Evolutionary conservation across 306 rosid species (phyloP), one percentile per base, ranked within the genome.

Genomic region (Morella rubra): DNA sequence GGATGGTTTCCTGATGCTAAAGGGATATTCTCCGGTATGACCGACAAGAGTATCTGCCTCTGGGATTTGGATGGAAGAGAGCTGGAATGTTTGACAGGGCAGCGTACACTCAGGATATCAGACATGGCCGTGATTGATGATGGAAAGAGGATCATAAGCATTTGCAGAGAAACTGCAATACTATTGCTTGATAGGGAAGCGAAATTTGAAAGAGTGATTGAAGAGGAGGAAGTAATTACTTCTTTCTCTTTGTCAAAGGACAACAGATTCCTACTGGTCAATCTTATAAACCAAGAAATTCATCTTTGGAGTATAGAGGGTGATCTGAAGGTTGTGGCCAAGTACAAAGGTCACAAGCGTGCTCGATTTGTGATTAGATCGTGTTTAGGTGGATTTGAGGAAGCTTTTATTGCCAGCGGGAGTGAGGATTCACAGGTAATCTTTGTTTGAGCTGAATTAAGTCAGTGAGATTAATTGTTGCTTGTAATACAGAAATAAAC

Each of bases 341-440:
- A 88, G 87, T 96, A 87, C 86, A 88, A 60, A 85, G 96, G 99
- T 86, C 99, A 92, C 78, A 87, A 81, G 64, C 97, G 96, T 44
- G 1, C 85, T 69, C 90, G 99, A 42, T 96, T 89, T 84, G 41
- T 96, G 73, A 90, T 96, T 80, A 87, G 97, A 82, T 92, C 99
- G 54, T 96, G 99, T 86, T 96, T 96, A 67, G 99, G 99, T 69
- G 99, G 99, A 76, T 86, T 87, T 22, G 83, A 91, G 69, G 90
- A 96, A 88, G 85, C 91, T 78, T 96, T 96, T 77, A 80, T 96
- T 87, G 99, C 98, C 77, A 92, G 98, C 75, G 99, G 99, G 78
- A 91, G 99, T 85, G 99, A 92, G 93, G 99, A 96, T 82, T 96
- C 99, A 62, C 98, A 87, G 99, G 99, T 92, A 92, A 65, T 41